phyloP scores from a whole-genome alignment of 805 yeast genomes.

The Wickerhamomyces queroliae region DNA sequence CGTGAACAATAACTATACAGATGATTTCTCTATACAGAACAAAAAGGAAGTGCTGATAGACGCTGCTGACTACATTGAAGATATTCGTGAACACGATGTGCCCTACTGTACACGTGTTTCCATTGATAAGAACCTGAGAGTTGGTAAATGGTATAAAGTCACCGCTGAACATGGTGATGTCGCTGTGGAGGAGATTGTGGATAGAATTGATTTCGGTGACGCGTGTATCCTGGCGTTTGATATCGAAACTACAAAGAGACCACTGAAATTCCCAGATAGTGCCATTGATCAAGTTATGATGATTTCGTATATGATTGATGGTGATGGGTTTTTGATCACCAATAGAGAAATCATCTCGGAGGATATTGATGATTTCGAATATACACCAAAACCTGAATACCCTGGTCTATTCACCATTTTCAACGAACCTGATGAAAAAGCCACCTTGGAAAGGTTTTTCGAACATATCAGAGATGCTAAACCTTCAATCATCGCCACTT shows the following conservation, averaged over 20 bases:
- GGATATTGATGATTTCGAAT: constrained; percentile 95
- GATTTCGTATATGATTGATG: constrained; percentile 99
- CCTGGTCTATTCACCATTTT: constrained; percentile 86
- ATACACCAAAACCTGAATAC: constrained; percentile 95
- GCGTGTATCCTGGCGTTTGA: constrained; percentile 96
- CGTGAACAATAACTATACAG: constrained; percentile 31
- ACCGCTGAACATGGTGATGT: constrained; percentile 54
- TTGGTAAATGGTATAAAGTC: constrained; percentile 94
- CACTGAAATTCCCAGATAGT: constrained; percentile 92
- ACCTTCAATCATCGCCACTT: constrained; percentile 97
- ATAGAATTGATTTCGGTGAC: constrained; percentile 90
- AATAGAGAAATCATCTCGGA: constrained; percentile 91
- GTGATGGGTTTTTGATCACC: constrained; percentile 90
- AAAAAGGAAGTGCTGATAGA: constrained; percentile 29
- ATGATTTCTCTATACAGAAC: constrained; percentile 11
- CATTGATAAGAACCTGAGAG: constrained; percentile 82
- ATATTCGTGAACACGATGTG: constrained; percentile 89
- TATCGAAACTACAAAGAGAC: constrained; percentile 96
- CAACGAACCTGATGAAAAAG: constrained; percentile 83
- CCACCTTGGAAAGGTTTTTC: constrained; percentile 68
- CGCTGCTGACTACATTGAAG: constrained; percentile 64
- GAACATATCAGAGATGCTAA: constrained; percentile 83
- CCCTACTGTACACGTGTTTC: constrained; percentile 95
- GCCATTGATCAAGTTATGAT: constrained; percentile 91
- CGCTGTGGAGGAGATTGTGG: constrained; percentile 51